Evolutionary conservation across 139 green algal genomes (phyloP), one percentile per base, ranked within the genome.

Genomic region (Yamagishiella unicocca): DNA sequence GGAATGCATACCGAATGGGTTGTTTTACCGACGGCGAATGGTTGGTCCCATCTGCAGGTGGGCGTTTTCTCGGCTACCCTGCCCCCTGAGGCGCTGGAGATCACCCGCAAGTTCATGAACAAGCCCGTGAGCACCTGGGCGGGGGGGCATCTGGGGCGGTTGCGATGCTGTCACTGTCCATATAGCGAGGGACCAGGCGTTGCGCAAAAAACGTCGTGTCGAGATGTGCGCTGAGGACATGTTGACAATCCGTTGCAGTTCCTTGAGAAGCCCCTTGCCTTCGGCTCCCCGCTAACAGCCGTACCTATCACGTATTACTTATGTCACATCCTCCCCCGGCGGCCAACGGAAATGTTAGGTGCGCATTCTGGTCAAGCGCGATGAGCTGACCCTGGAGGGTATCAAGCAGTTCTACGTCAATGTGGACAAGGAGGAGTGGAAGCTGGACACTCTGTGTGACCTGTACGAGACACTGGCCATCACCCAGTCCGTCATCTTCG

Each of bases 81-180:
- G 86, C 98, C 98, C 67, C 98, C 98, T 68, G 98, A 99, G 90
- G 98, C 98, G 31, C 94, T 99, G 82, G 98, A 99, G 93, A 99
- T 99, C 94, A 99, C 98, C 79, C 93, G 97, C 85, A 99, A 99
- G 96, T 99, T 99, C 96, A 99, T 99, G 98, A 99, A 98, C 95
- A 99, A 99, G 95, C 98, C 98, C 17, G 96, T 97, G 40, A 92
- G 93, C 87, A 0, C 58, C 17, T n/a, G n/a, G n/a, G n/a, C n/a
- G n/a, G n/a, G n/a, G n/a, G n/a, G n/a, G n/a, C n/a, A n/a, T n/a
- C n/a, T n/a, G n/a, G n/a, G n/a, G n/a, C n/a, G n/a, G n/a, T n/a
- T n/a, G n/a, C n/a, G n/a, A n/a, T n/a, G n/a, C n/a, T n/a, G n/a
- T n/a, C n/a, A n/a, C n/a, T 58, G 50, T 58, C 50, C 50, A 25